Base-by-base conservation (phyloP, 495 filamentous ascomycete genomes). In the Penicillium ochrochloron region DNA sequence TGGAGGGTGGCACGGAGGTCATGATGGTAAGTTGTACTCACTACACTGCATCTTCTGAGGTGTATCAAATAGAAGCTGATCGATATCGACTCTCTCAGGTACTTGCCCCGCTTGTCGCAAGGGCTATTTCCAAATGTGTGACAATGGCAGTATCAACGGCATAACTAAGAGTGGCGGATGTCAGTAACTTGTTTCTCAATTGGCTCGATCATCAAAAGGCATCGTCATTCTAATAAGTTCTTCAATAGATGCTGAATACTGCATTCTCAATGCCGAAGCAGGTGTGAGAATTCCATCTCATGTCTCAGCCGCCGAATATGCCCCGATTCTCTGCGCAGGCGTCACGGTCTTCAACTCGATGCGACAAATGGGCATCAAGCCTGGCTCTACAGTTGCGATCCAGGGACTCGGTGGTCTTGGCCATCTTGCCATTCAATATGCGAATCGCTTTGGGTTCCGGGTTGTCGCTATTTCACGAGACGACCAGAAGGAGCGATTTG, bases 331-430 rank as follows among this genome's bases (percentile, higher is more conserved):
- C 23, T 92, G 89, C 75, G 89, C 90, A 2, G 90, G 89, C 54
- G 83, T 91, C 52, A 90, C 88, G 29, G 85, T 88, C 39, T 92
- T 91, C 84, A 91, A 91, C 76, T 81, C 82, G 6, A 86, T 92
- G 51, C 84, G 89, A 25, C 81, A 84, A 50, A 82, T 87, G 80
- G 76, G 84, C 44, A 76, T 91, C 46, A 67, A 77, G 17, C 76
- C 80, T 0, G 89, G 89, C 34, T 82, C 81, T 39, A 75, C 80
- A 1, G 88, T 92, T 9, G 88, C 85, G 21, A 67, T 91, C 11
- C 86, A 90, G 70, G 88, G 88, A 0, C 80, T 91, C 14, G 88
- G 88, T 15, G 88, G 88, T 0, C 79, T 91, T 0, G 89, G 89
- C 23, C 89, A 91, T 74, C 71, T 91, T 14, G 90, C 87, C 2